Percentiles rank a stretch among this genome's conserved stretches.
These are phyloP conservation scores for Artemisia annua DNA, from an alignment of 129 eudicot genomes.

Conservation along the genomic window DNA sequence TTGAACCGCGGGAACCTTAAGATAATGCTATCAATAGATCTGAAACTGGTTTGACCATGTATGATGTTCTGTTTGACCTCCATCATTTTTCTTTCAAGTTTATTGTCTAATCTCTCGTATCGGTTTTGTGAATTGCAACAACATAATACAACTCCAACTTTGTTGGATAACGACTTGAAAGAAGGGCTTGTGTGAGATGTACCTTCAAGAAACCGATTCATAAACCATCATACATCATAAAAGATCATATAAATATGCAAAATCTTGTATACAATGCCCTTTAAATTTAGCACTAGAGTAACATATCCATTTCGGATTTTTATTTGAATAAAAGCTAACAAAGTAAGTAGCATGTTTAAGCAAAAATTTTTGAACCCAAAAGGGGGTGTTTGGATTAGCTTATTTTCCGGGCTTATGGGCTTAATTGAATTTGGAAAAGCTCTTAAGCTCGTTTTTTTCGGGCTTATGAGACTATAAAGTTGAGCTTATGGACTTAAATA, in stretches of 20 bases:
- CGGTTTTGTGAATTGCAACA: conserved; percentile 40
- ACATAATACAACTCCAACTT: conserved; percentile 54
- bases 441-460: too few relatives aligned
- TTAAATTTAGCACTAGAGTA: conserved; percentile 9
- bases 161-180: conserved; percentile 49
- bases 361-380: too few relatives aligned
- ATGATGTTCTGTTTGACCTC: conserved; percentile 49
- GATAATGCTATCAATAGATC: conserved; percentile 62
- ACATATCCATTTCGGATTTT: background rate
- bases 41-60: conserved; percentile 41
- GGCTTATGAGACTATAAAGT: too few relatives aligned
- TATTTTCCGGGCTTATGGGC: too few relatives aligned
- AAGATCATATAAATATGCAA: conserved; percentile 10
- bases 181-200: conserved; percentile 33
- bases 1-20: conserved; percentile 54
- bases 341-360: background rate
- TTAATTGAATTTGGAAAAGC: too few relatives aligned
- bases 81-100: conserved; percentile 61
- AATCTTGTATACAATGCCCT: background rate
- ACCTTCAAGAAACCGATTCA: conserved; percentile 35
- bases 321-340: background rate
- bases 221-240: conserved; percentile 1
- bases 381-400: too few relatives aligned
- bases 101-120: conserved; percentile 54
- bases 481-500: too few relatives aligned